phyloP scores from a whole-genome alignment of 2,329 filamentous ascomycete species.

The Nemania abortiva region DNA sequence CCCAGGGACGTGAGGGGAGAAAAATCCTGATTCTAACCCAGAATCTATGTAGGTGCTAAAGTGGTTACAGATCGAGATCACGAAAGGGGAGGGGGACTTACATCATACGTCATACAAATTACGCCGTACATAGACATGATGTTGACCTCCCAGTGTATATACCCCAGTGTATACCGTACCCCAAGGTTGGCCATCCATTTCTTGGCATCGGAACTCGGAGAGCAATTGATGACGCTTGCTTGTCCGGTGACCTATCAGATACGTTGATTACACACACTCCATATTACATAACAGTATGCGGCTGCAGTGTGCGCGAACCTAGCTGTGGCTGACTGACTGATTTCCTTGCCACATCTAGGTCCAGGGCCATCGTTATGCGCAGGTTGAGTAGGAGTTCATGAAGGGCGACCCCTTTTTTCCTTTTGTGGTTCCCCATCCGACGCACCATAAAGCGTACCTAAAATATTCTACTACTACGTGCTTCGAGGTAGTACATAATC shows the following conservation, averaged over 20 bases:
- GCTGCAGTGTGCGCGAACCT: no score
- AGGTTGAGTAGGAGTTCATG: no score
- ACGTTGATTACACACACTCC: no score
- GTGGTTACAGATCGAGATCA: conserved; percentile 39
- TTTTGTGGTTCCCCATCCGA: no score
- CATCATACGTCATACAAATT: conserved; percentile 39
- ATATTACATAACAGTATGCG: no score
- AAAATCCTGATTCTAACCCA: conserved; percentile 40
- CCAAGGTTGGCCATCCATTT: background rate
- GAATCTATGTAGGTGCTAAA: conserved; percentile 23
- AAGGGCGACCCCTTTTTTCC: no score
- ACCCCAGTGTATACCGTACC: background rate
- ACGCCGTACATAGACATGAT: conserved; percentile 9
- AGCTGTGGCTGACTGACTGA: no score
- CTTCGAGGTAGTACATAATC: no score
- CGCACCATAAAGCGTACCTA: no score
- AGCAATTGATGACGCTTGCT: background rate
- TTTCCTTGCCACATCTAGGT: no score
- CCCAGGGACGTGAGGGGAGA: conserved; percentile 13
- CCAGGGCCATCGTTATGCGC: no score
- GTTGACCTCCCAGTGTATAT: background rate
- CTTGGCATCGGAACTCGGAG: conserved; percentile 21
- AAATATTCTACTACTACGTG: no score
- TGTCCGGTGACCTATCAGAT: background rate
- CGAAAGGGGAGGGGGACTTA: conserved; percentile 23